Conservation (phyloP, 306 rosid genomes). For the Bauhinia variegata region DNA sequence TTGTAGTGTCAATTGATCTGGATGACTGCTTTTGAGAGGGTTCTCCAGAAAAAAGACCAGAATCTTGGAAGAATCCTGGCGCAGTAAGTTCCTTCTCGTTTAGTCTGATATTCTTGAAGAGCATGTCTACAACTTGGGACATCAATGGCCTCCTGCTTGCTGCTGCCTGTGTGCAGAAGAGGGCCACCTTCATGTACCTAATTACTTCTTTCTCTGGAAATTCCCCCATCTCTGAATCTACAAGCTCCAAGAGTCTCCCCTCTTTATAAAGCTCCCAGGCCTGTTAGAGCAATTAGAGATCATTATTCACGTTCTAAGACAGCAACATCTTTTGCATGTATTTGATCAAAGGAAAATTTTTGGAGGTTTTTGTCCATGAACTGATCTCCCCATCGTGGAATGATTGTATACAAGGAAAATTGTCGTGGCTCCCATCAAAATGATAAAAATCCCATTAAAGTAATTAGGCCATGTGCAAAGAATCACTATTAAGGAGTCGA, state of each 20-base stretch:
- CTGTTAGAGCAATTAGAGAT: slow-evolving; percentile 42
- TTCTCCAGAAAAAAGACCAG: slow-evolving; percentile 34
- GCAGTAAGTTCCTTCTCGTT: slow-evolving; percentile 74
- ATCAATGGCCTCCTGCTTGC: slow-evolving; percentile 78
- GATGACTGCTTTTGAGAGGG: slow-evolving; percentile 50
- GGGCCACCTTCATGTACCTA: slow-evolving; percentile 85
- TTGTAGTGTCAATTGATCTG: slow-evolving; percentile 28
- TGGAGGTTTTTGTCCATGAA: not conserved
- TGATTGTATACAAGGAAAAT: too few species aligned
- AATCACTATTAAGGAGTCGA: too few species aligned
- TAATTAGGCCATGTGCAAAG: too few species aligned
- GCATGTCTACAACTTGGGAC: slow-evolving; percentile 82
- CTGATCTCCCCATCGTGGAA: too few species aligned
- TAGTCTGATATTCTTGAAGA: slow-evolving; percentile 63
- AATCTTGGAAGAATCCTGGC: slow-evolving; percentile 72
- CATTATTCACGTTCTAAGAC: slow-evolving; percentile 14
- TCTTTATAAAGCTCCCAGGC: slow-evolving; percentile 93
- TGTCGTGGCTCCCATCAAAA: too few species aligned
- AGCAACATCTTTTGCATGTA: not conserved
- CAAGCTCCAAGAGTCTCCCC: slow-evolving; percentile 67
- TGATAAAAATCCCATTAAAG: too few species aligned
- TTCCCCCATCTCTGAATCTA: slow-evolving; percentile 65
- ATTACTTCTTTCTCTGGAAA: slow-evolving; percentile 68
- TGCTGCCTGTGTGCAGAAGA: slow-evolving; percentile 83
- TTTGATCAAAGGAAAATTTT: not conserved